phyloP scores from a whole-genome alignment of 495 filamentous ascomycete species.

The Aspergillus biplanus region DNA sequence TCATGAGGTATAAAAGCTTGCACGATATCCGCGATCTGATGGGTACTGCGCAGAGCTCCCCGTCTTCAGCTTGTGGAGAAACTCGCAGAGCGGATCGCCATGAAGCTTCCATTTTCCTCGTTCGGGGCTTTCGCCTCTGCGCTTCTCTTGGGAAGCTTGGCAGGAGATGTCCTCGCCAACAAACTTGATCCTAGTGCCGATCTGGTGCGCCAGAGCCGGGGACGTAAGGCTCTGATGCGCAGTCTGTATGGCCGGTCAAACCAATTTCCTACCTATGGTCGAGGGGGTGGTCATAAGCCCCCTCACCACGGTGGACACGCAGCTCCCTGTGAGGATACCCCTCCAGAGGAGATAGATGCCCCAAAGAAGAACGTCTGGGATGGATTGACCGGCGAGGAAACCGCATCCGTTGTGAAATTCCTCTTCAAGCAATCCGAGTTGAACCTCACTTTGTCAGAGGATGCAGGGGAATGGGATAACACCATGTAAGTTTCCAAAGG shows the following conservation, averaged over 20 bases:
- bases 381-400: slow-evolving; percentile 20
- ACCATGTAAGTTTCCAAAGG: slow-evolving; percentile 14
- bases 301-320: not conserved
- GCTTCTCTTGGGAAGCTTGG: slow-evolving; percentile 19
- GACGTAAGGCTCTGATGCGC: slow-evolving; percentile 18
- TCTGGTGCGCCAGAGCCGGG: slow-evolving; percentile 9
- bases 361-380: slow-evolving; percentile 25
- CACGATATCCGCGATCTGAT: not conserved
- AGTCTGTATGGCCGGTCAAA: slow-evolving; percentile 18
- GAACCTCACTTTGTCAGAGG: slow-evolving; percentile 20
- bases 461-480: slow-evolving; percentile 25
- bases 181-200: slow-evolving; percentile 15
- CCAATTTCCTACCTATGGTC: slow-evolving; percentile 10
- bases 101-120: slow-evolving; percentile 20
- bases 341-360: slow-evolving; percentile 18
- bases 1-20: slow-evolving; percentile 5
- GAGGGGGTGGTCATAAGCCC: slow-evolving; percentile 2
- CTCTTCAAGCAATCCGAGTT: slow-evolving; percentile 19
- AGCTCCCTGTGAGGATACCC: slow-evolving; percentile 10
- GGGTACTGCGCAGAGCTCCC: not conserved
- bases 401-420: slow-evolving; percentile 22
- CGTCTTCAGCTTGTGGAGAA: not conserved
- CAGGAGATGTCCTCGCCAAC: slow-evolving; percentile 19
- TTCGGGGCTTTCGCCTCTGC: slow-evolving; percentile 17
- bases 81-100: slow-evolving; percentile 1